Evolutionary conservation across 495 filamentous ascomycete species (phyloP).

Genomic region (Penicillium nucicola): DNA sequence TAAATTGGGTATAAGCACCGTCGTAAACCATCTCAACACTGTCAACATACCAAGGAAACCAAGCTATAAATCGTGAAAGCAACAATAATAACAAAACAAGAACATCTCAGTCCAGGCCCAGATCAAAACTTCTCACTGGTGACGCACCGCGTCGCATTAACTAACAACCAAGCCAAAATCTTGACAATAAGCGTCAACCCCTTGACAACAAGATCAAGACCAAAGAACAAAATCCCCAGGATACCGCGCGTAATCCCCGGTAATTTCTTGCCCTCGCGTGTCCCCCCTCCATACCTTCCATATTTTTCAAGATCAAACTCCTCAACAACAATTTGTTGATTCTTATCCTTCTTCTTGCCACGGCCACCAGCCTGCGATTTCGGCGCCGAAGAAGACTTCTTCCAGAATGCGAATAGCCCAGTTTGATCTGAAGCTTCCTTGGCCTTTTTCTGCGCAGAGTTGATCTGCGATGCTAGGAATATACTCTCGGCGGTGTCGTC

Average conservation of each 20-base stretch:
- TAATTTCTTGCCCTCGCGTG: constrained; percentile 36
- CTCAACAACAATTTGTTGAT: constrained; percentile 32
- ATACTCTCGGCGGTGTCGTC: constrained; percentile 36
- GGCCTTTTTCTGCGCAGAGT: constrained; percentile 13
- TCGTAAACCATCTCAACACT: neutral
- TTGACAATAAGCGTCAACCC: constrained; percentile 34
- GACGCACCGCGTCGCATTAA: constrained; percentile 33
- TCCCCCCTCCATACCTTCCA: constrained; percentile 30
- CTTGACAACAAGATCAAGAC: constrained; percentile 35
- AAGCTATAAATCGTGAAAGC: neutral
- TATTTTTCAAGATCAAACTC: constrained; percentile 49
- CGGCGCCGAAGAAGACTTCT: neutral
- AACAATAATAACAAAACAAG: neutral
- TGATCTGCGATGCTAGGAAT: constrained; percentile 31
- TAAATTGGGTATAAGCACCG: constrained; percentile 9
- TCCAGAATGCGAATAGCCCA: constrained; percentile 24
- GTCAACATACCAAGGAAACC: neutral
- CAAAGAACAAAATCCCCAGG: constrained; percentile 37
- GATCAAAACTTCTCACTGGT: constrained; percentile 40
- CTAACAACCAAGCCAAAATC: constrained; percentile 40
- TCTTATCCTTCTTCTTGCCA: constrained; percentile 23
- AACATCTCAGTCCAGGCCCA: constrained; percentile 3
- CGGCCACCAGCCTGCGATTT: neutral
- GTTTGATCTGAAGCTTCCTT: constrained; percentile 7
- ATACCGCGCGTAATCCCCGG: constrained; percentile 32